A percentile compares a stretch with the other conserved stretches of the same genome.
phyloP scores from a whole-genome alignment of 371 early-diverging fungal genomes.

The Rhizopus microsporus region DNA sequence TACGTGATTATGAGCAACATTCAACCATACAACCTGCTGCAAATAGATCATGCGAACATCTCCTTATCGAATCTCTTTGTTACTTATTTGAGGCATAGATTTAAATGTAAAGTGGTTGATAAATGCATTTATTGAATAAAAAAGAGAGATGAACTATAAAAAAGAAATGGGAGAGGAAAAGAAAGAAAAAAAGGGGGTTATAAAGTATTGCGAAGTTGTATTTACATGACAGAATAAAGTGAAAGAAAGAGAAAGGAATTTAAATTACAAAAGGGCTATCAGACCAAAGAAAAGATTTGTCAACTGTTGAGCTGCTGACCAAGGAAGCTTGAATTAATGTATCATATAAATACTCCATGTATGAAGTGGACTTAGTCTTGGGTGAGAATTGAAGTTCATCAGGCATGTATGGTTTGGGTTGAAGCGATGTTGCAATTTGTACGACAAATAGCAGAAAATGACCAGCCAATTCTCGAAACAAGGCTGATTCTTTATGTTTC shows the following conservation, averaged over 20 bases:
- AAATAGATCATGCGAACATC: too few relatives aligned
- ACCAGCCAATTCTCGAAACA: conserved; percentile 24
- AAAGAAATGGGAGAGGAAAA: too few relatives aligned
- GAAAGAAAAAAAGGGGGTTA: too few relatives aligned
- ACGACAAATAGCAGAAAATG: conserved; percentile 32
- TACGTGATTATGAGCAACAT: too few relatives aligned
- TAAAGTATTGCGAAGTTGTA: conserved; percentile 17
- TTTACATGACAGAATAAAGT: background rate
- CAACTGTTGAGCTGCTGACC: conserved; percentile 21
- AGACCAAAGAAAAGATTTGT: conserved; percentile 49
- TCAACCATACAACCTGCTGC: too few relatives aligned
- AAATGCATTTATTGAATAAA: too few relatives aligned
- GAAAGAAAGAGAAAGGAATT: too few relatives aligned
- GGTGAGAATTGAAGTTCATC: conserved; percentile 35
- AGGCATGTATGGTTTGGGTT: conserved; percentile 15
- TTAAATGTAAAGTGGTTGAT: too few relatives aligned
- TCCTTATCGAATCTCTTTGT: too few relatives aligned
- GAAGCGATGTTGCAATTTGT: conserved; percentile 23
- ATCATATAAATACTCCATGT: conserved; percentile 50
- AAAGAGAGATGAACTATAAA: too few relatives aligned
- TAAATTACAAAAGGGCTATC: conserved; percentile 16
- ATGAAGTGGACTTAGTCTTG: conserved; percentile 18
- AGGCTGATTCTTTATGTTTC: conserved; percentile 3
- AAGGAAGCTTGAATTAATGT: conserved; percentile 44
- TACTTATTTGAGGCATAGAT: too few relatives aligned